Base-by-base conservation (phyloP, 148 eudicot genomes). In the Heliamphora exappendiculata region DNA sequence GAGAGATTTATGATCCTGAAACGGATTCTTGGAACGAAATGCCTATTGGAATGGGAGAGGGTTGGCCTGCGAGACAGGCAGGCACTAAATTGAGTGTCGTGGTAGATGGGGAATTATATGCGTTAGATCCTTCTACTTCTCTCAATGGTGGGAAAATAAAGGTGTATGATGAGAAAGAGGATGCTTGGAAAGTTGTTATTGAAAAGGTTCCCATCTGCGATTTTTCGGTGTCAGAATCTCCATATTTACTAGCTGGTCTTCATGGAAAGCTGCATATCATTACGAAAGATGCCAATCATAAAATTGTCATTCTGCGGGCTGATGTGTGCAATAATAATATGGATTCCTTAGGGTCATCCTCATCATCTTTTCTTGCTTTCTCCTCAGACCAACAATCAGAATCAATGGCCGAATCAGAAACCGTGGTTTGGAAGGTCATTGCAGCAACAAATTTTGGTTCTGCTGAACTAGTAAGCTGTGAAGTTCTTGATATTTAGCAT, bases 51-150 rank as follows among this genome's bases (percentile, higher is more conserved):
- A 92, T 95, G 99, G 97, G 99, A 26, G 99, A 92, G 65, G 96
- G 93, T 64, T 92, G 97, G 99, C 99, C 97, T 26, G 97, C 97
- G 54, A 91, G 86, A 84, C 99, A 95, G 65, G 99, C 99, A 24
- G 99, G 99, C 47, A 92, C 96, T 19, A 95, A 95, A 73, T 72
- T 92, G 65, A 92, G 96, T 81, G 89, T 83, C 22, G 87, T 87
- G 9, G 96, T 92, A 28, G 93, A 91, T 36, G 94, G 82, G 44
- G 92, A 92, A 37, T 78, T 95, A 49, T 95, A 91, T 50, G 94
- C 97, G 20, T 72, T 95, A 53, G 99, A 95, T 62, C 91, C 93
- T 72, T 91, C 93, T 13, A 86, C 86, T 74, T 86, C 92, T 41
- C 73, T 87, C 67, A 94, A 89, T 55, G 88, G 84, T 75, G 96